Base-by-base conservation (phyloP, 805 yeast genomes). In the Priceomyces medius region DNA sequence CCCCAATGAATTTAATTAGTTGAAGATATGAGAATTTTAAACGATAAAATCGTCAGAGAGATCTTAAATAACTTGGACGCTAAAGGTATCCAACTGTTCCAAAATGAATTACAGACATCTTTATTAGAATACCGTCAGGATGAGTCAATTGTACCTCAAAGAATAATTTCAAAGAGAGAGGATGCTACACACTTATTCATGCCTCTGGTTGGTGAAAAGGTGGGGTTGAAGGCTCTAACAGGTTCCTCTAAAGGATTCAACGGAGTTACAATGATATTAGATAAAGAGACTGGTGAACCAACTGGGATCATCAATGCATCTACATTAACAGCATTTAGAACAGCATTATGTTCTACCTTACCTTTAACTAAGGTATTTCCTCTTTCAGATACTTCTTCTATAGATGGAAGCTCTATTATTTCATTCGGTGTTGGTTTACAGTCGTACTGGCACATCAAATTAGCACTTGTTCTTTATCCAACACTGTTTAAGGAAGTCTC, bases 371-470 rank as follows among this genome's bases (percentile, higher is more conserved):
- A 68, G 43, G 49, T 56, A 0, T 44, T 58, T 3, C 42, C 31
- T 20, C 45, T 46, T 1, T 54, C 61, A 24, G 53, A 49, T 4
- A 55, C 63, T 3, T 38, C 58, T 7, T 42, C 65, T 9, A 46
- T 62, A 14, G n/a, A 28, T 24, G 38, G 29, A 5, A 59, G 62
- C 0, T 58, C 54, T 24, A 24, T 67, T 31, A 49, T 64, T 20
- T 77, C 74, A 12, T 78, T 76, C 53, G 88, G 88, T 1, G 76
- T 77, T 20, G 88, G 88, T 0, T 68, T 71, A 26, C 87, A 82
- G 56, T 82, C 81, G 0, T 72, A 68, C 46, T 82, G 88, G 88
- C 88, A 82, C 53, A 62, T 71, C 26, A 68, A 64, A 50, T 61
- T 73, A 42, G 68, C 76, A 3, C 54, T 71, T 35, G 42, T 51